Base-by-base conservation (phyloP, 2,329 filamentous ascomycete genomes). In the Pseudogymnoascus sp. region DNA sequence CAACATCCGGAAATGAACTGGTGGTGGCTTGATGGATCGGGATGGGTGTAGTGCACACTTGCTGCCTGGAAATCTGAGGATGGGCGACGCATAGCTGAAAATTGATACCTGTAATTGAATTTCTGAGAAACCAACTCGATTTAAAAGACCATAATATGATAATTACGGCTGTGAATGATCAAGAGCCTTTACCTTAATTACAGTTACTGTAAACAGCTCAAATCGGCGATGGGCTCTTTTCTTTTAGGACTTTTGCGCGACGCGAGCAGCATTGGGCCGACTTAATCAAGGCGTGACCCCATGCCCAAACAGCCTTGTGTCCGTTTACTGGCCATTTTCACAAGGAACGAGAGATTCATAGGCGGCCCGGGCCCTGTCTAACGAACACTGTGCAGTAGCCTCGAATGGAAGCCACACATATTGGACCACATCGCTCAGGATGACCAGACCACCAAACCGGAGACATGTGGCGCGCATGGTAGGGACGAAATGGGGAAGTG, bases 321-420 rank as follows among this genome's bases (percentile, higher is more conserved):
- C 26, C 15, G 26, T 52, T 52, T 30, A 52, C 45, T 52, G 45
- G 45, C 45, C n/a, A 52, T 18, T 4, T 8, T 33, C 45, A 33
- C 45, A 30, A 52, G 45, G 45, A 52, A 52, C 45, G 45, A 52
- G 45, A 52, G 45, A 52, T 52, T 52, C 45, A 52, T 52, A 52
- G 26, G 45, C 26, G 26, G 45, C 26, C 45, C 45, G 45, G 45
- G 45, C 45, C 45, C 45, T 33, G 45, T 52, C 45, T 52, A 52
- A 52, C 45, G 45, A 52, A 30, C 26, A 3, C 45, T 52, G 45
- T 52, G 45, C 45, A 52, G 45, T 52, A 52, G 45, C 26, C 45
- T 13, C 45, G 26, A 52, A 52, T 52, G 26, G 45, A 52, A 30
- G 45, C 45, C 45, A 52, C 45, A 52, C 45, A 52, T 30, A 52